phyloP scores from a whole-genome alignment of 2,329 filamentous ascomycete species.

The Pseudovirgaria hyperparasitica region DNA sequence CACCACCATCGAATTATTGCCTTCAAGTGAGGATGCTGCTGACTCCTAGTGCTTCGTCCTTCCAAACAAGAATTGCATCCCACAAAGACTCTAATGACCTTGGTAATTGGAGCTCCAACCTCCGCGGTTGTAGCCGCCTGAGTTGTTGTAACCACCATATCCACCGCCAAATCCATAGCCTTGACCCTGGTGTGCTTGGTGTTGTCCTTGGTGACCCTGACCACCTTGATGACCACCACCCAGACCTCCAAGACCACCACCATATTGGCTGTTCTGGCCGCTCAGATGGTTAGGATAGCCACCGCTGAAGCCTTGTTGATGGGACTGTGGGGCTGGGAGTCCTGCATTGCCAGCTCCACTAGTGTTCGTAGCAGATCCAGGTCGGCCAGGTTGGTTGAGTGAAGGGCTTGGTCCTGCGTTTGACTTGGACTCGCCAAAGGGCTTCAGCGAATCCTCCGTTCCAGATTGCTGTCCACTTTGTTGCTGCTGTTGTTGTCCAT shows the following conservation, averaged over 20 bases:
- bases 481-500: conserved; percentile 39
- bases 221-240: conserved; percentile 34
- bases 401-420: conserved; percentile 46
- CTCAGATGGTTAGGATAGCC: conserved; percentile 41
- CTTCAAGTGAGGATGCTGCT: too few species aligned
- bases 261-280: conserved; percentile 38
- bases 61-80: too few species aligned
- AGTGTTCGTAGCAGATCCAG: conserved; percentile 49
- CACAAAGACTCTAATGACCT: conserved; percentile 21
- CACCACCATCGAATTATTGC: too few species aligned
- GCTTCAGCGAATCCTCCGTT: conserved; percentile 43
- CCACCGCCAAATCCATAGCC: conserved; percentile 29
- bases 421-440: conserved; percentile 42
- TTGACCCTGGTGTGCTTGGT: too few species aligned
- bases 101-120: conserved; percentile 37
- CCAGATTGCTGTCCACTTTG: conserved; percentile 35
- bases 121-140: conserved; percentile 29
- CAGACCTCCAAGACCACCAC: conserved; percentile 38
- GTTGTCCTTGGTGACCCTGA: conserved; percentile 32
- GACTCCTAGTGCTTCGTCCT: too few species aligned
- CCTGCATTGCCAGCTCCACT: neutral
- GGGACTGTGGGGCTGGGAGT: conserved; percentile 37
- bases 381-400: conserved; percentile 48
- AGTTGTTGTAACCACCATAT: conserved; percentile 28
- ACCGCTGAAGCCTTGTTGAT: conserved; percentile 45